Conservation (phyloP, 495 filamentous ascomycete genomes). For the Cryomyces minteri region DNA sequence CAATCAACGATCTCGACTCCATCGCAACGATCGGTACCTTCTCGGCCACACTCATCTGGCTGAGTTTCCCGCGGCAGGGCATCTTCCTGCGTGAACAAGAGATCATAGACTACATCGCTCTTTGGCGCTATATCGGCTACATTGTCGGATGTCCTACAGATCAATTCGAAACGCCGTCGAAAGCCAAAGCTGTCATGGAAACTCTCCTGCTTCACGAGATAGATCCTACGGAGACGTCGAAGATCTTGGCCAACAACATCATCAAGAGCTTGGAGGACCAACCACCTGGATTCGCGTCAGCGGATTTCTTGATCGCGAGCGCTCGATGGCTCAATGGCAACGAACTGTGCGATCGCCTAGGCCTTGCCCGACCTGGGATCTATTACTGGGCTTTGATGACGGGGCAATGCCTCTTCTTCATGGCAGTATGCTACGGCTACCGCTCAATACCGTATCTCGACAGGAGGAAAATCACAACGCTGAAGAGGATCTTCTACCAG, state of each 20-base stretch:
- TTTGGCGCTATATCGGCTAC: constrained; percentile 59
- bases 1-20: constrained; percentile 58
- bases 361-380: constrained; percentile 32
- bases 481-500: constrained; percentile 33
- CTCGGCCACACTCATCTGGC: constrained; percentile 44
- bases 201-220: constrained; percentile 43
- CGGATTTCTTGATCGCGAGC: constrained; percentile 43
- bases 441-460: constrained; percentile 40
- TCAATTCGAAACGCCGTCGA: constrained; percentile 31
- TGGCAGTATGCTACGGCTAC: constrained; percentile 31
- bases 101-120: constrained; percentile 46
- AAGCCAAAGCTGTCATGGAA: constrained; percentile 45
- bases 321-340: constrained; percentile 52
- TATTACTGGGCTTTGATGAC: constrained; percentile 43
- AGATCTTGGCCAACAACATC: constrained; percentile 54
- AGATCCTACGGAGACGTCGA: constrained; percentile 37
- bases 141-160: constrained; percentile 50
- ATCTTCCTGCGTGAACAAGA: constrained; percentile 45
- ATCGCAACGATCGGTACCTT: constrained; percentile 54
- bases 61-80: constrained; percentile 53
- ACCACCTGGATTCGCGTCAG: constrained; percentile 38
- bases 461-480: constrained; percentile 30
- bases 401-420: constrained; percentile 51
- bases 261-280: constrained; percentile 42
- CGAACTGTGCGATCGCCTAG: constrained; percentile 39